These are phyloP conservation scores for Wickerhamomyces ciferrii DNA, from an alignment of 805 yeast genomes.

Conservation along the genomic window DNA sequence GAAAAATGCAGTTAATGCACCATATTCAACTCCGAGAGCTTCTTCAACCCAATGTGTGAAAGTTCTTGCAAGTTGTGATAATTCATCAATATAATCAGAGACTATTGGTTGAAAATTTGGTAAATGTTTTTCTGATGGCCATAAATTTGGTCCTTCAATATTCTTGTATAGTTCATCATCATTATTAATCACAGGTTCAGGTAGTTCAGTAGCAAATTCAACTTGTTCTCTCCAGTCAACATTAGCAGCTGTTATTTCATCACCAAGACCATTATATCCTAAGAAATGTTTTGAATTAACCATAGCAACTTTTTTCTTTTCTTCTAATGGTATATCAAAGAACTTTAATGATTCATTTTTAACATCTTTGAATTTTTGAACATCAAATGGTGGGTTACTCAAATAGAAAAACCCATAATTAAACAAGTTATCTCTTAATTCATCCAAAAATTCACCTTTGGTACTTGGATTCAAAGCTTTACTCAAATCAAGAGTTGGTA, in stretches of 20 bases:
- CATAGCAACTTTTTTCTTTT: slow-evolving; percentile 35
- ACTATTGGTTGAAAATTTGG: slow-evolving; percentile 30
- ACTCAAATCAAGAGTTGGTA: slow-evolving; percentile 42
- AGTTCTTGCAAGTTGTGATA: slow-evolving; percentile 36
- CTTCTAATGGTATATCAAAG: slow-evolving; percentile 33
- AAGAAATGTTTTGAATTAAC: slow-evolving; percentile 38
- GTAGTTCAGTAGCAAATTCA: slow-evolving; percentile 48
- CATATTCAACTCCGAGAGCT: slow-evolving; percentile 42
- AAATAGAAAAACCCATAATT: slow-evolving; percentile 38
- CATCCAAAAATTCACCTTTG: slow-evolving; percentile 40
- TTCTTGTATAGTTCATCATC: slow-evolving; percentile 33
- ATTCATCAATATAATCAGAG: slow-evolving; percentile 33
- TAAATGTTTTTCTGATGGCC: slow-evolving; percentile 31
- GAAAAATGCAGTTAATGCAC: slow-evolving; percentile 42
- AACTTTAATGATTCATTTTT: slow-evolving; percentile 28
- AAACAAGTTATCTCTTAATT: slow-evolving; percentile 47
- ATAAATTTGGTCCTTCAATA: slow-evolving; percentile 42
- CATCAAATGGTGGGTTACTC: slow-evolving; percentile 37
- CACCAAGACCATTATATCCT: slow-evolving; percentile 41
- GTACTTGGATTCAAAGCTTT: slow-evolving; percentile 36
- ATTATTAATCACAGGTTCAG: slow-evolving; percentile 21
- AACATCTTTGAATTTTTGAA: slow-evolving; percentile 19
- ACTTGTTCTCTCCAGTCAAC: slow-evolving; percentile 48
- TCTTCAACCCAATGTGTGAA: slow-evolving; percentile 48
- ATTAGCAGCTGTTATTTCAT: slow-evolving; percentile 38